These are phyloP conservation scores for Nyctanthes arbortristis DNA, from an alignment of 257 asterid genomes.

Conservation along the genomic window DNA sequence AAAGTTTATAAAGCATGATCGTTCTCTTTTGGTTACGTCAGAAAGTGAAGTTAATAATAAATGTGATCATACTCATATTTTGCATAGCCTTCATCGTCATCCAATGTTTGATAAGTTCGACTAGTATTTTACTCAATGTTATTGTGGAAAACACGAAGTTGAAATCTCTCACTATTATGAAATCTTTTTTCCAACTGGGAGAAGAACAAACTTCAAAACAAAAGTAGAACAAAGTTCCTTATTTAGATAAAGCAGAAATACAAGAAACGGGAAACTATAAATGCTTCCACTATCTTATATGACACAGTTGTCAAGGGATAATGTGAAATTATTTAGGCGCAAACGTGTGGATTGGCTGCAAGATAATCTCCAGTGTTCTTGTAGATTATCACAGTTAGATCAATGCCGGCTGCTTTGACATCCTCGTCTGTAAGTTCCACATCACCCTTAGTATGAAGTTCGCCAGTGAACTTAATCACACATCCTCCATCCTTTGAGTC, in stretches of 20 bases:
- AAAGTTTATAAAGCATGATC: too few relatives aligned
- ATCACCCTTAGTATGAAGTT: conserved; percentile 33
- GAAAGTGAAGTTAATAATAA: too few relatives aligned
- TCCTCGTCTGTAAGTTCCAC: conserved; percentile 13
- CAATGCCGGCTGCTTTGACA: background rate
- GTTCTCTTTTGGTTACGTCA: too few relatives aligned
- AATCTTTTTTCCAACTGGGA: too few relatives aligned
- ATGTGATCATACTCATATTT: too few relatives aligned
- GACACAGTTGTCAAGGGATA: background rate
- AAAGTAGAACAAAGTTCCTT: conserved; percentile 18
- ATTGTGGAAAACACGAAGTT: too few relatives aligned
- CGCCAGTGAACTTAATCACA: conserved; percentile 24
- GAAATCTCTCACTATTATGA: too few relatives aligned
- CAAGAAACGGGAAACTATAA: background rate
- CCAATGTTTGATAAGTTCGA: too few relatives aligned
- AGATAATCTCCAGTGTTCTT: conserved; percentile 36
- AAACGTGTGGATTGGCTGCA: conserved; percentile 27
- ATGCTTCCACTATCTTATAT: background rate
- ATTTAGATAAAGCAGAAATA: conserved; percentile 1
- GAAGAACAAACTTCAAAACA: background rate
- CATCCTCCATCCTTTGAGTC: conserved; percentile 31
- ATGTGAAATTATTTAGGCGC: conserved; percentile 19
- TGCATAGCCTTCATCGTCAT: too few relatives aligned
- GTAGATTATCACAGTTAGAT: conserved; percentile 10
- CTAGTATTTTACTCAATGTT: too few relatives aligned